Conservation (phyloP, 2,329 filamentous ascomycete species). For the Ramularia endophylla region DNA sequence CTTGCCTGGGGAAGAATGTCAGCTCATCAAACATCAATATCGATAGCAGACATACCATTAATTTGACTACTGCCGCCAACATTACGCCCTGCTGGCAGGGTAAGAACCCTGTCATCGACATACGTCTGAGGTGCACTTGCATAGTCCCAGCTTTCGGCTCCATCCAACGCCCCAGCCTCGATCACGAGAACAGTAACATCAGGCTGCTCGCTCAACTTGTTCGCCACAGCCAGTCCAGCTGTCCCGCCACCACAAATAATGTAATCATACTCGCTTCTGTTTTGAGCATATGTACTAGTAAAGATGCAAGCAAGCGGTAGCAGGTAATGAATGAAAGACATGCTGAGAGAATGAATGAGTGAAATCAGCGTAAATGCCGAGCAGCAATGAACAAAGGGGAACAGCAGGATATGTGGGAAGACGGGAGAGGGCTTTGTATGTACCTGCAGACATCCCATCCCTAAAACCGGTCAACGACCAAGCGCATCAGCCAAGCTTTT, state of each 20-base stretch:
- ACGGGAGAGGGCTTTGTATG: too few species aligned
- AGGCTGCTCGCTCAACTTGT: slow-evolving; percentile 23
- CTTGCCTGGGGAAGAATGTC: slow-evolving; percentile 4
- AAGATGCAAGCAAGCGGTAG: neutral
- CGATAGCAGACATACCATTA: slow-evolving; percentile 6
- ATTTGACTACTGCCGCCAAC: slow-evolving; percentile 14
- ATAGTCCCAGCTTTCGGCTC: slow-evolving; percentile 3
- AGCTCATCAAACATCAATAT: neutral
- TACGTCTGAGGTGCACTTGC: slow-evolving; percentile 7
- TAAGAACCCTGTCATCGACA: slow-evolving; percentile 4
- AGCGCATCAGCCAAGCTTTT: too few species aligned
- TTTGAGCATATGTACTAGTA: too few species aligned
- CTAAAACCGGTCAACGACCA: too few species aligned
- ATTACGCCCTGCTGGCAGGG: slow-evolving; percentile 10
- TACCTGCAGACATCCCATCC: too few species aligned
- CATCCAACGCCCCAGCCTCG: slow-evolving; percentile 11
- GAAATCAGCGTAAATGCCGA: too few species aligned
- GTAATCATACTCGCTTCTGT: too few species aligned
- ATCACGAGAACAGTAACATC: slow-evolving; percentile 26
- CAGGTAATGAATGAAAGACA: neutral
- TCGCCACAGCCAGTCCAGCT: slow-evolving; percentile 25
- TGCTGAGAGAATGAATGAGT: too few species aligned
- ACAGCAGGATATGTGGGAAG: too few species aligned
- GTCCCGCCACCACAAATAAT: slow-evolving; percentile 26
- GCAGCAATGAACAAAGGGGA: too few species aligned